These are phyloP conservation scores for Colletotrichum orchidophilum DNA, from an alignment of 2,329 filamentous ascomycete genomes.

Conservation along the genomic window DNA sequence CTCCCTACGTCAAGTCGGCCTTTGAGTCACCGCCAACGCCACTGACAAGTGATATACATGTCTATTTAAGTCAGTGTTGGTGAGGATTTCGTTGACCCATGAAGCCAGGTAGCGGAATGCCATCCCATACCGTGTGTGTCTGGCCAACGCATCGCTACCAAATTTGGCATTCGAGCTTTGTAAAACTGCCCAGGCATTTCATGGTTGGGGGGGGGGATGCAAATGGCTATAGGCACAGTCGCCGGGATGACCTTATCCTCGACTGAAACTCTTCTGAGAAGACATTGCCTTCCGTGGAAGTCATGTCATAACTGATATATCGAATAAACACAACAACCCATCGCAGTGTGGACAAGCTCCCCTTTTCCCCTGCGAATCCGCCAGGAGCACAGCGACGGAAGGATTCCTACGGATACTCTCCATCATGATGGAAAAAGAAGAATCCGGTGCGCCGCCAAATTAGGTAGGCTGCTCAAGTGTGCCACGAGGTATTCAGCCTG, in stretches of 20 bases:
- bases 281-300: not conserved
- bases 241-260: not conserved
- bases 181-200: not conserved
- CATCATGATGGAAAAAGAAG: not conserved
- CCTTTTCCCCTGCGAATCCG: not conserved
- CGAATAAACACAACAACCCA: not conserved
- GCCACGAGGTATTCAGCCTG: slow-evolving; percentile 33
- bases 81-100: not conserved
- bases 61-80: not conserved
- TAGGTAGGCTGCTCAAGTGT: slow-evolving; percentile 21
- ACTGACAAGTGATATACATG: not conserved
- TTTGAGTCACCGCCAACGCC: not conserved
- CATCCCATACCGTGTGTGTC: not conserved
- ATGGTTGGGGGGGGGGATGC: not conserved
- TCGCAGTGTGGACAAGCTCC: no score
- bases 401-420: not conserved
- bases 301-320: not conserved
- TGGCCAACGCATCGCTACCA: slow-evolving; percentile 5
- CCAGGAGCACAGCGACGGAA: not conserved
- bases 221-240: not conserved
- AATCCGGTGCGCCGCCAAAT: slow-evolving; percentile 17
- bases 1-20: not conserved
- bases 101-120: not conserved
- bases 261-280: not conserved
- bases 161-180: not conserved